Evolutionary conservation across 768 basidiomycete genomes (phyloP).

Genomic region (Suillus weaverae): DNA sequence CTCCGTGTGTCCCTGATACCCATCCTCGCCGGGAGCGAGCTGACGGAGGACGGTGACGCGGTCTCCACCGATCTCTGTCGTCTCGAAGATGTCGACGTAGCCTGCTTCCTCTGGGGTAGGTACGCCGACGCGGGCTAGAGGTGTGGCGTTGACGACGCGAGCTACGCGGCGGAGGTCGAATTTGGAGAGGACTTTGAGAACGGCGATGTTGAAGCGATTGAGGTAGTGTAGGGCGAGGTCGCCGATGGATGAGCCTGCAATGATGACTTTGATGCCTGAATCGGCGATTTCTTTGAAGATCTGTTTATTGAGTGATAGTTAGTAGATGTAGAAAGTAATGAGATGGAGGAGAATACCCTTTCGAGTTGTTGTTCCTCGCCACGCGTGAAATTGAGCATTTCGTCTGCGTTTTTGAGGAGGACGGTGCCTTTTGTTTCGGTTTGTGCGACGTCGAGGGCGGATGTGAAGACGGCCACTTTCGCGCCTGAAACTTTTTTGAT

Average conservation of each 20-base stretch:
- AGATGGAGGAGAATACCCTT: constrained; percentile 49
- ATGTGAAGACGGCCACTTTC: constrained; percentile 96
- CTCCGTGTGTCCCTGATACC: constrained; percentile 59
- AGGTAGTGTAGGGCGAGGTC: constrained; percentile 98
- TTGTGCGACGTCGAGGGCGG: constrained; percentile 88
- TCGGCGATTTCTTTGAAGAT: constrained; percentile 97
- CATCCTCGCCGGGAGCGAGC: constrained; percentile 62
- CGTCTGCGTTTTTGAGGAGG: constrained; percentile 89
- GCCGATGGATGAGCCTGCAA: constrained; percentile 90
- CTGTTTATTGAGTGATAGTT: constrained; percentile 40
- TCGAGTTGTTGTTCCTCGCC: constrained; percentile 98
- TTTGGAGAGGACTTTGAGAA: constrained; percentile 96
- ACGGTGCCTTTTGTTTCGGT: constrained; percentile 99
- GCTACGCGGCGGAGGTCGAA: constrained; percentile 94
- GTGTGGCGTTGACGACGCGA: constrained; percentile 94
- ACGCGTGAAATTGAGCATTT: constrained; percentile 94
- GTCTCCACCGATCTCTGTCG: constrained; percentile 94
- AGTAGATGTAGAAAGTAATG: constrained; percentile 2
- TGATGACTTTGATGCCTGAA: constrained; percentile 89
- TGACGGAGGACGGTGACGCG: constrained; percentile 96
- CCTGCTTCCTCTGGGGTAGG: constrained; percentile 97
- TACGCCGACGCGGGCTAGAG: constrained; percentile 92
- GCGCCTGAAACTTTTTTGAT: constrained; percentile 81
- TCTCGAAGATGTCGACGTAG: constrained; percentile 91
- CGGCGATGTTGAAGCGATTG: constrained; percentile 89